phyloP scores from a whole-genome alignment of 768 basidiomycete genomes.

The Kondoa malvinella region DNA sequence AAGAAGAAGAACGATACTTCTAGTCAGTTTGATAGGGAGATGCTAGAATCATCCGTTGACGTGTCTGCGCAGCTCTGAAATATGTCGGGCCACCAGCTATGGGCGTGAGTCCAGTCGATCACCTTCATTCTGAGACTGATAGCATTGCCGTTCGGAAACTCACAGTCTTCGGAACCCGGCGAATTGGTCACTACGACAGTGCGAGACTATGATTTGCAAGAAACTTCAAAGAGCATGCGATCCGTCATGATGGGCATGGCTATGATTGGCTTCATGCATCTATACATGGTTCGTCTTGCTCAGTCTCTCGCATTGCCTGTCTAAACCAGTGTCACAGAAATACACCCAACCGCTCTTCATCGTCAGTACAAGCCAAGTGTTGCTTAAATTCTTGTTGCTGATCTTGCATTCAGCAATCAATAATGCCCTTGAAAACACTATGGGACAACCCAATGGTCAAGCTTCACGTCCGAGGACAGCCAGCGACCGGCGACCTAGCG shows the following conservation, averaged over 20 bases:
- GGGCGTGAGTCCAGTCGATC: not conserved
- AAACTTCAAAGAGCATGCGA: slow-evolving; percentile 51
- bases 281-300: slow-evolving; percentile 44
- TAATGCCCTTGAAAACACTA: slow-evolving; percentile 79
- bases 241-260: slow-evolving; percentile 44
- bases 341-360: slow-evolving; percentile 85
- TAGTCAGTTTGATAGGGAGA: slow-evolving; percentile 37
- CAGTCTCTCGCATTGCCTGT: slow-evolving; percentile 22
- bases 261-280: slow-evolving; percentile 82
- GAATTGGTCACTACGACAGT: slow-evolving; percentile 73
- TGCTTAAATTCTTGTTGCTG: not conserved
- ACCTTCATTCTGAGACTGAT: not conserved
- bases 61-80: not conserved
- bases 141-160: not conserved
- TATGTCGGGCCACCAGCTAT: not conserved
- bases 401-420: slow-evolving; percentile 46
- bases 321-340: slow-evolving; percentile 27
- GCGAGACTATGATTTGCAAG: slow-evolving; percentile 76
- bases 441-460: slow-evolving; percentile 54
- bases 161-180: slow-evolving; percentile 47
- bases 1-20: slow-evolving; percentile 90
- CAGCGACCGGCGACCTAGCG: slow-evolving; percentile 68
- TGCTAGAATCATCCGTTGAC: not conserved
- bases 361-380: not conserved
- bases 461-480: slow-evolving; percentile 62